Percentiles rank a stretch among this genome's conserved stretches.
phyloP scores from a whole-genome alignment of 2,329 filamentous ascomycete species.

The Aspergillus uvarum region DNA sequence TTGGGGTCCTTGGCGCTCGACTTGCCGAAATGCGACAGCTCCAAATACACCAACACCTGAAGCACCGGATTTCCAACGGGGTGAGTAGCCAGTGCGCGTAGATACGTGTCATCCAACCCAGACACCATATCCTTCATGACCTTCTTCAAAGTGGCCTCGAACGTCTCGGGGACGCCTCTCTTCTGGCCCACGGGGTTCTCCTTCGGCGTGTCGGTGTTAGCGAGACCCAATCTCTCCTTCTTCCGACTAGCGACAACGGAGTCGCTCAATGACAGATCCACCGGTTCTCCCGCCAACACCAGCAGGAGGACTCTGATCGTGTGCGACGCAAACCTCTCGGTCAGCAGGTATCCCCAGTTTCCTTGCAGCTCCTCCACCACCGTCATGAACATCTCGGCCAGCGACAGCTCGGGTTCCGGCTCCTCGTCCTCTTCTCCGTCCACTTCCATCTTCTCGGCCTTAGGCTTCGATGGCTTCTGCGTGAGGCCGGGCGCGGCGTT shows the following conservation, averaged over 20 bases:
- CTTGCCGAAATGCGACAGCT: constrained; percentile 72
- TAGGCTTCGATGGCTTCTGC: constrained; percentile 61
- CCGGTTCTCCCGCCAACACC: constrained; percentile 77
- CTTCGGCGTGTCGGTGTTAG: constrained; percentile 51
- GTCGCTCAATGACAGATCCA: constrained; percentile 68
- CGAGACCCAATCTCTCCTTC: constrained; percentile 77
- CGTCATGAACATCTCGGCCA: constrained; percentile 82
- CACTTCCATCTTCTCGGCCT: constrained; percentile 41
- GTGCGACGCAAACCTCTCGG: constrained; percentile 87
- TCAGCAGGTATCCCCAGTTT: constrained; percentile 78
- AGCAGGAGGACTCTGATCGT: constrained; percentile 81
- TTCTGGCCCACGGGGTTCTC: constrained; percentile 51
- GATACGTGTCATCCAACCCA: constrained; percentile 72
- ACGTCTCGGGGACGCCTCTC: constrained; percentile 71
- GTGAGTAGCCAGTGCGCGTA: constrained; percentile 82
- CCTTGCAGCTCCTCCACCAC: constrained; percentile 86
- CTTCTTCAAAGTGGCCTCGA: constrained; percentile 73
- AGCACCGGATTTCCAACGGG: constrained; percentile 88
- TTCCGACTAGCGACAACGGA: constrained; percentile 85
- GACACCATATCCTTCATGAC: constrained; percentile 76
- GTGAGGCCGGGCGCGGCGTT: constrained; percentile 77
- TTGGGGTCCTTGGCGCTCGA: constrained; percentile 63
- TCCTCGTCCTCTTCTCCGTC: constrained; percentile 46
- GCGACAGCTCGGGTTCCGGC: constrained; percentile 56
- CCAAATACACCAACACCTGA: constrained; percentile 85